Percentiles rank a stretch among this genome's conserved stretches.
Evolutionary conservation across 2,329 filamentous ascomycete genomes (phyloP).

Genomic region (Neonectria punicea): DNA sequence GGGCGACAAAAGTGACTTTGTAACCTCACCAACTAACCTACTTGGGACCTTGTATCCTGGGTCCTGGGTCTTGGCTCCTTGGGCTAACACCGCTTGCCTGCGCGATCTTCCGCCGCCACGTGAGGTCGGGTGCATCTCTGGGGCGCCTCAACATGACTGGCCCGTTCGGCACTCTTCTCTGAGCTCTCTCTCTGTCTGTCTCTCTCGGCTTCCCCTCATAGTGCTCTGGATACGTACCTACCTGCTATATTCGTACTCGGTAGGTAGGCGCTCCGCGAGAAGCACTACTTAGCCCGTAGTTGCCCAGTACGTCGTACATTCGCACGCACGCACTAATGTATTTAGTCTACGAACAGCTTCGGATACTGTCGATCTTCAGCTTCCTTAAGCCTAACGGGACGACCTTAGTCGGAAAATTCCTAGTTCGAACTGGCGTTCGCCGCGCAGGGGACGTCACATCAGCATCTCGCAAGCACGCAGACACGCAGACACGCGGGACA

Average conservation of each 20-base stretch:
- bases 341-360: neutral
- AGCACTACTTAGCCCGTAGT: too few species aligned
- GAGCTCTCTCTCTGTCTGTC: neutral
- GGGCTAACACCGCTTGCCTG: constrained; percentile 35
- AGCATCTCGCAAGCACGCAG: constrained; percentile 1
- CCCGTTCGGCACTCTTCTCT: constrained; percentile 23
- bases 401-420: constrained; percentile 1
- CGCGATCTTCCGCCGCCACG: constrained; percentile 50
- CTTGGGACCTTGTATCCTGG: constrained; percentile 16
- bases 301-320: neutral
- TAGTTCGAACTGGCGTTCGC: constrained; percentile 1
- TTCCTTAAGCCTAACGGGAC: neutral
- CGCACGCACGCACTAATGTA: neutral
- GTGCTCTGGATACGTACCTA: neutral
- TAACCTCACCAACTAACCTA: constrained; percentile 20
- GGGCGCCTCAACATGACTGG: constrained; percentile 31
- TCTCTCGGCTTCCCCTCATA: constrained; percentile 12
- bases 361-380: constrained; percentile 9
- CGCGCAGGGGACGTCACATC: neutral
- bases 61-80: too few species aligned
- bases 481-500: constrained; percentile 2
- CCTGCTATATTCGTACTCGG: neutral
- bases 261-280: neutral
- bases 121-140: constrained; percentile 38
- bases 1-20: constrained; percentile 28